phyloP scores from a whole-genome alignment of 2,329 filamentous ascomycete genomes.

The Apiospora hydei region DNA sequence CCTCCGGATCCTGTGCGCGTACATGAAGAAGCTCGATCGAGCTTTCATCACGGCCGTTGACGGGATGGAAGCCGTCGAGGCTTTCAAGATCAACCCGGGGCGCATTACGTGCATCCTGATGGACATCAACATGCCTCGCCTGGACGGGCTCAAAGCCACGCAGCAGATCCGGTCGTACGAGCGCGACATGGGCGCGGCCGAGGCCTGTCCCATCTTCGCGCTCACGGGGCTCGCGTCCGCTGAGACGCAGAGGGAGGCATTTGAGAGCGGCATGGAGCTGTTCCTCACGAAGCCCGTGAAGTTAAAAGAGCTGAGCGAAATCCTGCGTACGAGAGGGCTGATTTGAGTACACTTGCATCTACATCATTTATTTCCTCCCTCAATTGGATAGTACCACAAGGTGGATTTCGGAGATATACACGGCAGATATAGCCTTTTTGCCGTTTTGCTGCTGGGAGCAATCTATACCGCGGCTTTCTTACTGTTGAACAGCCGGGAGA shows the following conservation, averaged over 20 bases:
- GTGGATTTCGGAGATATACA: not conserved
- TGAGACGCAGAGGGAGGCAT: conserved; percentile 52
- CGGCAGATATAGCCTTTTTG: not conserved
- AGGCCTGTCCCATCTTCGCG: conserved; percentile 51
- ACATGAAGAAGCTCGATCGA: conserved; percentile 41
- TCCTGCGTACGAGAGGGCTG: not conserved
- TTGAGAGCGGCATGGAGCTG: conserved; percentile 52
- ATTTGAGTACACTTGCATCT: not conserved
- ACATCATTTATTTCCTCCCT: not conserved
- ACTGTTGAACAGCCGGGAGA: not conserved
- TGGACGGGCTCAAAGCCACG: conserved; percentile 50
- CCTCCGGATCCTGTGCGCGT: conserved; percentile 41
- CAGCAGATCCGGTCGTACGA: conserved; percentile 50
- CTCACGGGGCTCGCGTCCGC: conserved; percentile 53
- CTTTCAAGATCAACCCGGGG: conserved; percentile 35
- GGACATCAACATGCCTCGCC: conserved; percentile 55
- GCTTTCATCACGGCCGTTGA: conserved; percentile 44
- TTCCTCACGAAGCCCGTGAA: conserved; percentile 56
- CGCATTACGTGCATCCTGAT: conserved; percentile 27
- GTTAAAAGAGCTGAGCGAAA: conserved; percentile 41
- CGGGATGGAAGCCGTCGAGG: conserved; percentile 48
- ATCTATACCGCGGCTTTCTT: not conserved
- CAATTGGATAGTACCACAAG: not conserved
- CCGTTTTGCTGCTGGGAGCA: not conserved
- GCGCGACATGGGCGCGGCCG: conserved; percentile 43